Evolutionary conservation across 2,329 filamentous ascomycete genomes (phyloP), one percentile per base, ranked within the genome.

Genomic region (Triangularia verruculosa): DNA sequence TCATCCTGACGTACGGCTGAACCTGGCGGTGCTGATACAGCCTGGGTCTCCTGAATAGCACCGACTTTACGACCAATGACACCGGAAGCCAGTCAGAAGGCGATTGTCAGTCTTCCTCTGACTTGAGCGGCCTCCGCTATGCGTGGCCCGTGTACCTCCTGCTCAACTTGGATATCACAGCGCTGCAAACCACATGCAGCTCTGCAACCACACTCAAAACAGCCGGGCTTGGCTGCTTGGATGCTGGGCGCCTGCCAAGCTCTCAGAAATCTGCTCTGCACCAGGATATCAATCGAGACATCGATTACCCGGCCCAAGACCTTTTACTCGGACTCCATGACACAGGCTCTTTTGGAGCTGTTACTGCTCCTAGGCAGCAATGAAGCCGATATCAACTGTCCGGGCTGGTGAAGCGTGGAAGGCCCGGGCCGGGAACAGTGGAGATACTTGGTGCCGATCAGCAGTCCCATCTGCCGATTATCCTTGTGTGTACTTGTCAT

Each of bases 1-100:
- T 63, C 39, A 62, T 43, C 43, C 54, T 64, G 60, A 64, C 62
- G 51, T 64, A n/a, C 63, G 55, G 55, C 22, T 58, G n/a, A 47
- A 17, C 39, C 39, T 47, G 39, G 39, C 39, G n/a, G 54, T 22
- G 34, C 12, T 22, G 20, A 24, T 17, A 25, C 59, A 12, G 55
- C 61, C 25, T 62, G 28, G 20, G 24, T 20, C 59, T 53, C 39
- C 25, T 47, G 4, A 51, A 56, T 63, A 58, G 60, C 52, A 32
- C 32, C 22, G 47, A 17, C 39, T 47, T 20, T 47, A 47, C 39
- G 8, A 47, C 6, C 39, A 47, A 20, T 20, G 22, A 22, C 17
- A n/a, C 15, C 57, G 39, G 32, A 28, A 22, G 43, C 28, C 52
- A 24, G n/a, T 65, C 57, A 61, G 34, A 13, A 17, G 15, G 32